These are phyloP conservation scores for Uromyces viciae-fabae DNA, from an alignment of 1,284 basidiomycete species.

Conservation along the genomic window DNA sequence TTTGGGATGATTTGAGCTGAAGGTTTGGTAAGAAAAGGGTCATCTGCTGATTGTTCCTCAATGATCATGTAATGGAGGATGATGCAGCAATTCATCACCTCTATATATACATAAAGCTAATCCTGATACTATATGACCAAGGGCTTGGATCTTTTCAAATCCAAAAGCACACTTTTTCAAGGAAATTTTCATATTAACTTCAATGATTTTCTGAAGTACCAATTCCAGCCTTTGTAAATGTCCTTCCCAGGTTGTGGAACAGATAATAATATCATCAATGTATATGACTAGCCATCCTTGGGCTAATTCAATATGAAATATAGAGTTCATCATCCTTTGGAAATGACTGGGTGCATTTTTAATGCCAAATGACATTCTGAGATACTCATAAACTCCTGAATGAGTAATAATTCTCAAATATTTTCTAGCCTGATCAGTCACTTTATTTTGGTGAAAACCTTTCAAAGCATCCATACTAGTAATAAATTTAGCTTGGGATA, in stretches of 20 bases:
- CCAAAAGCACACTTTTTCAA: constrained; percentile 7
- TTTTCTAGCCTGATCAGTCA: not conserved
- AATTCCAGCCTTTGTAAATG: not conserved
- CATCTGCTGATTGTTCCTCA: not conserved
- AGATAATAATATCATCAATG: constrained; percentile 29
- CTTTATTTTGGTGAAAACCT: constrained; percentile 12
- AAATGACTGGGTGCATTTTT: constrained; percentile 8
- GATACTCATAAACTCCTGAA: not conserved
- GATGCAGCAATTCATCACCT: constrained; percentile 11
- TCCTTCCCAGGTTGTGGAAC: not conserved
- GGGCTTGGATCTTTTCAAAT: not conserved
- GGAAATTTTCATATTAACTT: constrained; percentile 5
- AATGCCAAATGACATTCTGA: constrained; percentile 19
- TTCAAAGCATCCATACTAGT: not conserved
- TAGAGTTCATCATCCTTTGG: not conserved
- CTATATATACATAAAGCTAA: not conserved
- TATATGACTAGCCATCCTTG: not conserved
- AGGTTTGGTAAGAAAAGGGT: not conserved
- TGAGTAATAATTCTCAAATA: constrained; percentile 12
- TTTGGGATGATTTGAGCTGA: not conserved
- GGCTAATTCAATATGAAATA: not conserved
- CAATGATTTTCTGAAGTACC: not conserved
- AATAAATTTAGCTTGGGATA: not conserved
- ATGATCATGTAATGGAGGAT: constrained; percentile 16
- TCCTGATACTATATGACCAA: not conserved